Percentiles rank a stretch among this genome's conserved stretches.
phyloP scores from a whole-genome alignment of 2,329 filamentous ascomycete genomes.

The Ascomycota sp. region DNA sequence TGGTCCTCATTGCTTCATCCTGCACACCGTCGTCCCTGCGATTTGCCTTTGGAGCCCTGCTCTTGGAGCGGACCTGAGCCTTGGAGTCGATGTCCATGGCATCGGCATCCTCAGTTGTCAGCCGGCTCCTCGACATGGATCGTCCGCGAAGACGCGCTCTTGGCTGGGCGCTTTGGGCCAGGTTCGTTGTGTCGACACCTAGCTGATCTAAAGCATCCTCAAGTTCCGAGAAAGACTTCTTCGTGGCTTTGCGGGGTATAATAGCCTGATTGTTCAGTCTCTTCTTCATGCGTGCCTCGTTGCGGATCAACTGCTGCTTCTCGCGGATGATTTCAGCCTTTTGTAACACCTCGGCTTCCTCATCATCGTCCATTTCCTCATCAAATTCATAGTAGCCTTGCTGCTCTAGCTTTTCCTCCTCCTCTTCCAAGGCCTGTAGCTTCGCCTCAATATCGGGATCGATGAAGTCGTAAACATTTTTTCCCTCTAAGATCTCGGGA shows the following conservation, averaged over 20 bases:
- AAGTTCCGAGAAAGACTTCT: conserved; percentile 73
- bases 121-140: conserved; percentile 40
- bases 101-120: conserved; percentile 42
- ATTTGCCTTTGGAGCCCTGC: conserved; percentile 40
- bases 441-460: conserved; percentile 93
- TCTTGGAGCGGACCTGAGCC: conserved; percentile 47
- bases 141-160: conserved; percentile 49
- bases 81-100: conserved; percentile 55
- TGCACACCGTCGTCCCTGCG: conserved; percentile 59
- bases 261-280: conserved; percentile 90
- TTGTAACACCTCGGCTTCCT: conserved; percentile 69
- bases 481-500: conserved; percentile 82
- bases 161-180: conserved; percentile 52
- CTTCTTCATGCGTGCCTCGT: conserved; percentile 90
- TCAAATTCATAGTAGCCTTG: conserved; percentile 90
- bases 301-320: conserved; percentile 80
- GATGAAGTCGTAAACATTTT: conserved; percentile 94
- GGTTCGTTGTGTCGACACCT: conserved; percentile 62
- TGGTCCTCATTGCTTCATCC: conserved; percentile 43
- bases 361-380: conserved; percentile 62
- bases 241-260: conserved; percentile 64
- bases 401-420: conserved; percentile 79
- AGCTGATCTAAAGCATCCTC: conserved; percentile 68
- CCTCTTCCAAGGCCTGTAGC: conserved; percentile 76
- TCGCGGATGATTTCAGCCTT: conserved; percentile 93